A percentile compares a stretch with the other conserved stretches of the same genome.
phyloP scores from a whole-genome alignment of 148 eudicot species.

The Tetragonia tetragonoides region DNA sequence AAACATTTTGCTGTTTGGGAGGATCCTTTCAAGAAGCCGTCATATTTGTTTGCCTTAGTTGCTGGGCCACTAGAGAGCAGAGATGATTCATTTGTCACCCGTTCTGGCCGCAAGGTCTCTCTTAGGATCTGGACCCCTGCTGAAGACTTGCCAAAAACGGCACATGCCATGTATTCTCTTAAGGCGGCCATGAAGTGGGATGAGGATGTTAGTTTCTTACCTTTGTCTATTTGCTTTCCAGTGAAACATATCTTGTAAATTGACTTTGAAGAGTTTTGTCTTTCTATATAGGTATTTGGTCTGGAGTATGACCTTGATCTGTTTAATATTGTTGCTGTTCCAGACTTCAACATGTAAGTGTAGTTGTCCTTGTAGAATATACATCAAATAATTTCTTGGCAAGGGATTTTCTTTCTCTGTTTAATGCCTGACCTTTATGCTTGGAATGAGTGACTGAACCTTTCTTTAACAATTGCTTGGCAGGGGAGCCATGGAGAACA shows the following conservation, averaged over 20 bases:
- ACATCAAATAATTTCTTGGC: neutral
- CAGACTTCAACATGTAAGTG: slow-evolving; percentile 95
- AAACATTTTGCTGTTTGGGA: slow-evolving; percentile 92
- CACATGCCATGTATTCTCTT: slow-evolving; percentile 97
- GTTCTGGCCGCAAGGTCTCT: slow-evolving; percentile 85
- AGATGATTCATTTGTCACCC: slow-evolving; percentile 79
- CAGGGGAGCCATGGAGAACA: slow-evolving; percentile 99
- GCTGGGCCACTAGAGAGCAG: slow-evolving; percentile 95
- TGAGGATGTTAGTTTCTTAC: slow-evolving; percentile 68
- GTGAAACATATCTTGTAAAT: neutral
- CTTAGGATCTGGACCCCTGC: slow-evolving; percentile 93
- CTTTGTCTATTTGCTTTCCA: slow-evolving; percentile 3
- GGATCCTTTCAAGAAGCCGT: slow-evolving; percentile 97
- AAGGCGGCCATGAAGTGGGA: slow-evolving; percentile 99
- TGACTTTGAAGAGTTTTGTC: neutral
- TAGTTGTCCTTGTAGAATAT: neutral
- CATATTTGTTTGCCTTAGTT: slow-evolving; percentile 94
- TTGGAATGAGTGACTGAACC: slow-evolving; percentile 2
- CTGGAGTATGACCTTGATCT: slow-evolving; percentile 95
- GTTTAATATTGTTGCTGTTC: slow-evolving; percentile 94
- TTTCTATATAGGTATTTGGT: slow-evolving; percentile 72
- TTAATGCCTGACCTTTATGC: neutral
- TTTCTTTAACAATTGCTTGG: slow-evolving; percentile 24
- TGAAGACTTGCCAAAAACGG: slow-evolving; percentile 83
- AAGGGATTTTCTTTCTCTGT: neutral